Conservation (phyloP, 257 asterid species). For the Nicotiana knightiana region DNA sequence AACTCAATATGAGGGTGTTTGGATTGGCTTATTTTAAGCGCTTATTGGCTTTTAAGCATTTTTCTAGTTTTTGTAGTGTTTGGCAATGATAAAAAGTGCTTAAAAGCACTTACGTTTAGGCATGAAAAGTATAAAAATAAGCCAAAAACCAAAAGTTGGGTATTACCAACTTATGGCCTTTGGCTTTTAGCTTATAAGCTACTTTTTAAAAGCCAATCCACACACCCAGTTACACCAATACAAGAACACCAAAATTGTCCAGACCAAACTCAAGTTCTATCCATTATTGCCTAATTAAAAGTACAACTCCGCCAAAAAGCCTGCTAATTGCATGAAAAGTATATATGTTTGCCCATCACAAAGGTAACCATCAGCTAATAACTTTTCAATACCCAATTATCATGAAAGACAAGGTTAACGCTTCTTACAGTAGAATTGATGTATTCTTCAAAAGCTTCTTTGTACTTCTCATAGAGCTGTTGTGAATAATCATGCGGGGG, state of each 20-base stretch:
- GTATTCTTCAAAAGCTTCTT: slow-evolving; percentile 32
- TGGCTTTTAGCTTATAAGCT: too few relatives aligned
- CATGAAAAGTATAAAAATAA: too few relatives aligned
- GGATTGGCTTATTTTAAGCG: too few relatives aligned
- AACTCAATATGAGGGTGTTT: background rate
- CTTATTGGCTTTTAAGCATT: too few relatives aligned
- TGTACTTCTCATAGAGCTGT: slow-evolving; percentile 40
- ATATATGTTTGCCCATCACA: background rate
- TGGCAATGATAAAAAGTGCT: too few relatives aligned
- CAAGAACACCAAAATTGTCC: background rate
- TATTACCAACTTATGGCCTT: too few relatives aligned
- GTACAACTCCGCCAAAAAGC: background rate
- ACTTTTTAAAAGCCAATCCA: too few relatives aligned
- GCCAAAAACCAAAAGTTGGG: too few relatives aligned
- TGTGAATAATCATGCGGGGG: slow-evolving; percentile 38
- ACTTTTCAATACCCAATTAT: background rate
- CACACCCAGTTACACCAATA: background rate
- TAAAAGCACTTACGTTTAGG: too few relatives aligned
- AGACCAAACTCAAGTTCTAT: background rate
- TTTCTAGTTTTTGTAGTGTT: too few relatives aligned
- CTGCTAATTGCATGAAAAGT: background rate
- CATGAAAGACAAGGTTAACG: background rate
- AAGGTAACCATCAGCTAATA: background rate
- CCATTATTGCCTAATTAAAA: background rate
- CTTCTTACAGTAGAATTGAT: slow-evolving; percentile 29